Percentiles rank a stretch among this genome's conserved stretches.
These are phyloP conservation scores for Rhodotorula glutinis DNA, from an alignment of 1,284 basidiomycete genomes.

Conservation along the genomic window DNA sequence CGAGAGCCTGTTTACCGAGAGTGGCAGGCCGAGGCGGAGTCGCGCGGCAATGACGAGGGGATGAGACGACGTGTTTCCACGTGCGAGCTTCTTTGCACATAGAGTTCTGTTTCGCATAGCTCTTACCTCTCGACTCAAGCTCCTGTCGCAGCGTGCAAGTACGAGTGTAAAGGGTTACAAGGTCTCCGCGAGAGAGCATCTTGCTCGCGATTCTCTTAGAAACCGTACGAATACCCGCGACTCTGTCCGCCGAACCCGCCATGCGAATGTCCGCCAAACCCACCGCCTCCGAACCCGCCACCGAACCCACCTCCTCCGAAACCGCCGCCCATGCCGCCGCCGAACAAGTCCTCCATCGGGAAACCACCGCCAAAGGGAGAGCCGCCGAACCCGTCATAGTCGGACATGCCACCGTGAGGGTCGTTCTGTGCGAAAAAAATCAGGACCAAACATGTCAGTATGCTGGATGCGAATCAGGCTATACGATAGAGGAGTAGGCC, in stretches of 20 bases:
- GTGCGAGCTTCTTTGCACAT: too few species aligned
- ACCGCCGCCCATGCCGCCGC: constrained; percentile 15
- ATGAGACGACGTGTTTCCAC: not conserved
- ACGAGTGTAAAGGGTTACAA: too few species aligned
- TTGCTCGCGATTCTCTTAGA: not conserved
- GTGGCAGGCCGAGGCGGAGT: constrained; percentile 9
- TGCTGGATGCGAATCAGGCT: too few species aligned
- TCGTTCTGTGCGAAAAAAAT: constrained; percentile 12
- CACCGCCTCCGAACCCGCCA: constrained; percentile 19
- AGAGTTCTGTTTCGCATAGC: too few species aligned
- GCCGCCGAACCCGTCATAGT: constrained; percentile 13
- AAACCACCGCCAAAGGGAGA: constrained; percentile 11
- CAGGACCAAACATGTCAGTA: too few species aligned
- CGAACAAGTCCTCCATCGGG: constrained; percentile 23
- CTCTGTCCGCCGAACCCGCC: not conserved
- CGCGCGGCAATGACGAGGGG: constrained; percentile 5
- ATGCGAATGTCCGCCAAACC: not conserved
- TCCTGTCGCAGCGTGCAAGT: too few species aligned
- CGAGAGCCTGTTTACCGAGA: constrained; percentile 1
- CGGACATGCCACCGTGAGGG: constrained; percentile 20
- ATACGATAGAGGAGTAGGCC: too few species aligned
- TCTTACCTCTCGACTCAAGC: too few species aligned
- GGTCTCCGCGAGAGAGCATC: too few species aligned
- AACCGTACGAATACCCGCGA: constrained; percentile 1
- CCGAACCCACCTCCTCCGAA: constrained; percentile 16